phyloP scores from a whole-genome alignment of 148 eudicot genomes.

The Beta vulgaris region DNA sequence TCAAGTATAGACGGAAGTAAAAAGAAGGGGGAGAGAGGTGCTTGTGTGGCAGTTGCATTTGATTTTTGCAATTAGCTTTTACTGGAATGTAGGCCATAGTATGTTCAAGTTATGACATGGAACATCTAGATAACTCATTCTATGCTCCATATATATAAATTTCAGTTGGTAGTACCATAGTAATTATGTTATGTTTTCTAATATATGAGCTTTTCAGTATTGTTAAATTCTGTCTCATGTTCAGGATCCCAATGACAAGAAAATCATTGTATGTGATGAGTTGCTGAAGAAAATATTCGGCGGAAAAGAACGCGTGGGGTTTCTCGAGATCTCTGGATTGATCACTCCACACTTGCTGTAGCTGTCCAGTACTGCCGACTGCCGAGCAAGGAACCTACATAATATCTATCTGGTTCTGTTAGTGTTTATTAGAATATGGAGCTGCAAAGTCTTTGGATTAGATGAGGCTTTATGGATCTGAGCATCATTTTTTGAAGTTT shows the following conservation, averaged over 20 bases:
- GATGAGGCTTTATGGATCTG: constrained; percentile 22
- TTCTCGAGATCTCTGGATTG: constrained; percentile 75
- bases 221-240: background rate
- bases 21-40: background rate
- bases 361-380: constrained; percentile 12
- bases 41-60: background rate
- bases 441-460: constrained; percentile 10
- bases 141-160: too few relatives aligned
- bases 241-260: constrained; percentile 80
- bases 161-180: background rate
- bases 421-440: constrained; percentile 19
- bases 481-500: constrained; percentile 23
- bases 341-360: constrained; percentile 73
- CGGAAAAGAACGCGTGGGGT: constrained; percentile 69
- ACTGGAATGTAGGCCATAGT: too few relatives aligned
- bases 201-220: background rate
- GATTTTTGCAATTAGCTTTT: background rate
- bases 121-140: too few relatives aligned
- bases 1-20: background rate
- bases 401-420: constrained; percentile 14
- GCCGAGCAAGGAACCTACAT: constrained; percentile 2
- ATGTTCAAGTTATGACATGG: too few relatives aligned
- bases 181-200: background rate
- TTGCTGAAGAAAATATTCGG: constrained; percentile 78
- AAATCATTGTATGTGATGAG: constrained; percentile 77